These are phyloP conservation scores for Acarospora socialis DNA, from an alignment of 2,329 filamentous ascomycete species.

Conservation along the genomic window DNA sequence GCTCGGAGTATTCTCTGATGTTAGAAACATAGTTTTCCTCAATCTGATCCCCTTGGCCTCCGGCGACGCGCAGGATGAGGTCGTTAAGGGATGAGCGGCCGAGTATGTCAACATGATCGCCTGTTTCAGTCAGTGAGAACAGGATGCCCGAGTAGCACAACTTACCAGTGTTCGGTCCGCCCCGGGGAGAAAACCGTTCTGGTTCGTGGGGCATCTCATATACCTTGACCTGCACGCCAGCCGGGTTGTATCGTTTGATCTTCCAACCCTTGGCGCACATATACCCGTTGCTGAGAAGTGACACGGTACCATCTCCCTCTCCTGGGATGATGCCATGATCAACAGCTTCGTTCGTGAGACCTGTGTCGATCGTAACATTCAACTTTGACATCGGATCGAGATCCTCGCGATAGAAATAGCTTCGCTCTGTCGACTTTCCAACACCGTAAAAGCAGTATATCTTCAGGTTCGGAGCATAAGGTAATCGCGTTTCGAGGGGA, in stretches of 20 bases:
- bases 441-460: constrained; percentile 83
- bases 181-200: constrained; percentile 74
- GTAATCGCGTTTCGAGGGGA: constrained; percentile 68
- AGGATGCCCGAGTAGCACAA: constrained; percentile 7
- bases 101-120: constrained; percentile 93
- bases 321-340: constrained; percentile 93
- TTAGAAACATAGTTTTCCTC: constrained; percentile 64
- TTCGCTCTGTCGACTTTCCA: constrained; percentile 80
- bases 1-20: constrained; percentile 69
- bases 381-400: constrained; percentile 49
- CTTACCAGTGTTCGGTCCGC: constrained; percentile 48
- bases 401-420: constrained; percentile 78
- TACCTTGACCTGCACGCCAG: constrained; percentile 63
- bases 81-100: constrained; percentile 83
- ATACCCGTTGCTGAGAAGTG: constrained; percentile 79
- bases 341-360: constrained; percentile 31
- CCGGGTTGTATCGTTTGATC: constrained; percentile 86
- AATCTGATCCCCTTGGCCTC: constrained; percentile 69
- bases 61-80: constrained; percentile 71
- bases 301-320: constrained; percentile 92
- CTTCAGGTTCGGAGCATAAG: constrained; percentile 64
- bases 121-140: constrained; percentile 32
- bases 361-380: constrained; percentile 61
- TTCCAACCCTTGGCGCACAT: constrained; percentile 96
- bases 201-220: constrained; percentile 97